Evolutionary conservation across 2,329 filamentous ascomycete genomes (phyloP).

Genomic region (Xylaria multiplex): DNA sequence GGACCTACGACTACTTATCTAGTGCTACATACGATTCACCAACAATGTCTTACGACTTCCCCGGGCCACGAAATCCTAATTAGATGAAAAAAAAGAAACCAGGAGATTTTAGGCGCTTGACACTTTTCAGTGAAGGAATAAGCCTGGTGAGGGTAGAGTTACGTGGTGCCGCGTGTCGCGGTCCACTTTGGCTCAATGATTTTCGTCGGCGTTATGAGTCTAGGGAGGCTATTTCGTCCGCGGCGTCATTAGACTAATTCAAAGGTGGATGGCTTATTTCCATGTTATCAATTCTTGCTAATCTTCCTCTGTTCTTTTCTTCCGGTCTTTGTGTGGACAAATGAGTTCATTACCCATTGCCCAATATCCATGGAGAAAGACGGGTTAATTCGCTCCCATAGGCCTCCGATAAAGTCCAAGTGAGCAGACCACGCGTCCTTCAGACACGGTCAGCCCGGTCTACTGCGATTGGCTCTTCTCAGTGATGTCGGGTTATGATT

Average conservation of each 20-base stretch:
- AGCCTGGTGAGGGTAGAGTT: slow-evolving; percentile 4
- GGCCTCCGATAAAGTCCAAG: not conserved
- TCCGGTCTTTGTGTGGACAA: not conserved
- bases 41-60: not conserved
- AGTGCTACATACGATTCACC: not conserved
- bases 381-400: not conserved
- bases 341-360: not conserved
- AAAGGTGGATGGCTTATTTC: not conserved
- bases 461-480: not conserved
- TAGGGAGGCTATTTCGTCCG: not conserved
- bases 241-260: not conserved
- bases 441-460: not conserved
- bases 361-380: not conserved
- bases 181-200: slow-evolving; percentile 11
- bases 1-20: not conserved
- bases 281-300: not conserved
- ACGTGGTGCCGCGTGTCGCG: slow-evolving; percentile 23
- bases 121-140: not conserved
- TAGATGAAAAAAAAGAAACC: not conserved
- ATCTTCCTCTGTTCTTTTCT: not conserved
- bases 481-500: not conserved
- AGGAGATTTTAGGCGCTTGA: not conserved
- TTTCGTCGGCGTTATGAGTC: not conserved
- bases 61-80: no score
- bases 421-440: not conserved